A percentile compares a stretch with the other conserved stretches of the same genome.
phyloP scores from a whole-genome alignment of 306 rosid genomes.

The Rosa rugosa region DNA sequence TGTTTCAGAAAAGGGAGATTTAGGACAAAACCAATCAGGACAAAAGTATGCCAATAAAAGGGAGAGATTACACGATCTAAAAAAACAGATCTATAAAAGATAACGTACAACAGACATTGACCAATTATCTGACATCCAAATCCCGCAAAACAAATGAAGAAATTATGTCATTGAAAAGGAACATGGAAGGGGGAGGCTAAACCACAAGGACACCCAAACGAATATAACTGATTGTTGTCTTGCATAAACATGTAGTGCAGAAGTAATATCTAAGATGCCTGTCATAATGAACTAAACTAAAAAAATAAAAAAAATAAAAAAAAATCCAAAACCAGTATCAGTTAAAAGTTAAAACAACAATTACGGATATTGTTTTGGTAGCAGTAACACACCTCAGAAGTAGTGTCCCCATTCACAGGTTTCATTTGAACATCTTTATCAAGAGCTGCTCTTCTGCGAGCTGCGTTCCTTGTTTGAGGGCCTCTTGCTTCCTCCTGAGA shows the following conservation, averaged over 20 bases:
- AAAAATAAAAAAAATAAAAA: too few relatives aligned
- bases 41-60: background rate
- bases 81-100: background rate
- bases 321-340: background rate
- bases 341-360: background rate
- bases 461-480: conserved; percentile 90
- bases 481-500: conserved; percentile 82
- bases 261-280: background rate
- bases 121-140: background rate
- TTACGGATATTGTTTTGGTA: background rate
- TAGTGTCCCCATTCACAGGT: conserved; percentile 77
- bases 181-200: background rate
- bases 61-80: background rate
- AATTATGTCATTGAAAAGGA: background rate
- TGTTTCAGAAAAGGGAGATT: background rate
- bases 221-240: background rate
- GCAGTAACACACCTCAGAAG: conserved; percentile 80
- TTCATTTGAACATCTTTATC: conserved; percentile 84
- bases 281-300: background rate
- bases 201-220: background rate
- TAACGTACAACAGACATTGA: background rate
- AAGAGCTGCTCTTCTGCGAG: conserved; percentile 80
- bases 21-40: background rate
- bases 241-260: background rate
- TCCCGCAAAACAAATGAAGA: background rate